Base-by-base conservation (phyloP, 1,284 basidiomycete species). In the Puccinia hordei region DNA sequence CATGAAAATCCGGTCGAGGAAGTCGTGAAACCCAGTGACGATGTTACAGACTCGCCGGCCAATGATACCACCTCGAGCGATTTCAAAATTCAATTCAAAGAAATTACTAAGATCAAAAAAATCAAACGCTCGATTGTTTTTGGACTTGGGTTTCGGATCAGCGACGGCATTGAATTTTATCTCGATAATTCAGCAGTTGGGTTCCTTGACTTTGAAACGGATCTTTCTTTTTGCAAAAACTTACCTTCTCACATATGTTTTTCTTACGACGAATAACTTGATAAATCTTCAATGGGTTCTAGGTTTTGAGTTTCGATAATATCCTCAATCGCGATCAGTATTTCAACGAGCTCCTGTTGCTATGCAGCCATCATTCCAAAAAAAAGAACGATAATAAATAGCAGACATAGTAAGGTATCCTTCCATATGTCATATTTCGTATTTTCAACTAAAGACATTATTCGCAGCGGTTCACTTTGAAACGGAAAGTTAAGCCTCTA, bases 241-340 rank as follows among this genome's bases (percentile, higher is more conserved):
- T 27, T 69, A 4, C 6, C 51, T 38, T 55, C 51, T 51, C 13
- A 17, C 30, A 15, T 71, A 12, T 53, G 4, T 49, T 51, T 69
- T 49, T 49, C 17, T 33, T 63, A 24, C 19, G 10, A 65, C 17
- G 6, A 24, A 65, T 49, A 5, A 49, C 17, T 13, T 49, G 17
- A 49, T 17, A 19, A 49, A 49, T 49, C 17, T n/a, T 63, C 27
- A 27, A 19, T 66, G 38, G 65, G 19, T 46, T 63, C 46, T 65
- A 80, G 77, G 61, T 73, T 53, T 19, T 80, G 22, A 72, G 55
- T 24, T 80, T 80, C 35, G 77, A 72, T 73, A 61, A 80, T 51
- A 59, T 80, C 27, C 22, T 71, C 12, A 57, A 80, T 61, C 53
- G 77, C 6, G 77, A 80, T 46, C 24, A 73, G 33, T 49, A 46